Evolutionary conservation across 2,329 filamentous ascomycete species (phyloP).

Genomic region (Lojkania enalia): DNA sequence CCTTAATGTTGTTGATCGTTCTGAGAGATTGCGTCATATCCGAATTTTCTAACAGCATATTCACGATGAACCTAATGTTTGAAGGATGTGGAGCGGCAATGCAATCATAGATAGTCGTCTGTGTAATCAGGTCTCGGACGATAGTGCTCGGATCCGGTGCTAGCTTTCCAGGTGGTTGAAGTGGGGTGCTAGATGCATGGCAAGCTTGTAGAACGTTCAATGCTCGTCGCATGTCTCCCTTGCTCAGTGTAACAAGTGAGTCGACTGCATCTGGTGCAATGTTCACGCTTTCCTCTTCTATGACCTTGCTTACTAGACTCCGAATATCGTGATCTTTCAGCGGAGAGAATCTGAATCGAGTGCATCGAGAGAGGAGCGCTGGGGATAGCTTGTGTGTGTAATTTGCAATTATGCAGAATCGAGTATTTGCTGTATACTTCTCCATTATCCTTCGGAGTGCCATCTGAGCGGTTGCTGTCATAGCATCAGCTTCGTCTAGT

Average conservation of each 20-base stretch:
- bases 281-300: constrained; percentile 82
- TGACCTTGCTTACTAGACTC: constrained; percentile 82
- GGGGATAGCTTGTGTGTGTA: constrained; percentile 98
- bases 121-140: constrained; percentile 81
- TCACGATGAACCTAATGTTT: constrained; percentile 81
- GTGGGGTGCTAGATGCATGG: constrained; percentile 79
- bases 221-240: constrained; percentile 93
- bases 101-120: constrained; percentile 93
- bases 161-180: constrained; percentile 54
- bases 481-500: constrained; percentile 97
- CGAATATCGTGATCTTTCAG: constrained; percentile 87
- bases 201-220: constrained; percentile 96
- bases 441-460: constrained; percentile 96
- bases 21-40: constrained; percentile 89
- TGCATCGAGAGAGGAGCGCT: constrained; percentile 88
- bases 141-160: constrained; percentile 60
- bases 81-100: constrained; percentile 92
- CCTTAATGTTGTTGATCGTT: constrained; percentile 87
- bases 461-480: constrained; percentile 99
- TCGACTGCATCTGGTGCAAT: constrained; percentile 81
- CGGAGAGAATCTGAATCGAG: constrained; percentile 91
- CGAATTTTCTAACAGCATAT: constrained; percentile 78
- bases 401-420: constrained; percentile 98
- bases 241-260: constrained; percentile 82
- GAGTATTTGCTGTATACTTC: constrained; percentile 96